A percentile compares a stretch with the other conserved stretches of the same genome.
These are phyloP conservation scores for Massariosphaeria phaeospora DNA, from an alignment of 495 filamentous ascomycete genomes.

Conservation along the genomic window DNA sequence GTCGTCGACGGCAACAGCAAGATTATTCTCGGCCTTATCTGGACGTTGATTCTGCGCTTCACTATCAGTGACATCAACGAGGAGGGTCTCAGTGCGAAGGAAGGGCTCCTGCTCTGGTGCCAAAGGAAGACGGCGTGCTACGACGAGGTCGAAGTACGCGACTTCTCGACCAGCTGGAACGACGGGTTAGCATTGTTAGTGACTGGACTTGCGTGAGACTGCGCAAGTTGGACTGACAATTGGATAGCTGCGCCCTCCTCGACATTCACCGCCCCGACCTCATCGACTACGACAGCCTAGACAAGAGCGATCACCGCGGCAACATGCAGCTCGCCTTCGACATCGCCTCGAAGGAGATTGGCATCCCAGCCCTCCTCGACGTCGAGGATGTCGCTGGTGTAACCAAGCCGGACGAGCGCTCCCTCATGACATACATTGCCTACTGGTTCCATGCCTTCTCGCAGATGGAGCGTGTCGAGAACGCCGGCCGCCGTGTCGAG, in stretches of 20 bases:
- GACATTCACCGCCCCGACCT: constrained; percentile 96
- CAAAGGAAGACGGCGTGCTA: constrained; percentile 98
- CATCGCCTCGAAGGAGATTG: constrained; percentile 91
- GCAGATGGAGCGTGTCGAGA: constrained; percentile 95
- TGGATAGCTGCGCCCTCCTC: constrained; percentile 69
- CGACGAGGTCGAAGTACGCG: constrained; percentile 86
- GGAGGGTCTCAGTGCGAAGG: constrained; percentile 96
- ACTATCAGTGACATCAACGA: constrained; percentile 98
- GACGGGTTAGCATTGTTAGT: constrained; percentile 81
- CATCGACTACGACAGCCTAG: constrained; percentile 90
- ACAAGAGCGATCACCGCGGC: constrained; percentile 89
- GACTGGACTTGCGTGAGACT: background rate
- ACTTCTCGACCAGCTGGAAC: constrained; percentile 96
- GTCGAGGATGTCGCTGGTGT: constrained; percentile 99
- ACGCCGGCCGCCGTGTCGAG: constrained; percentile 90
- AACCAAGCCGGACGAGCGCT: constrained; percentile 88
- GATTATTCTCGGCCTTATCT: constrained; percentile 94
- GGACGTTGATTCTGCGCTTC: constrained; percentile 95
- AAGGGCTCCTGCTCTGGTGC: constrained; percentile 93
- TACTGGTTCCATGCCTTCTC: constrained; percentile 99
- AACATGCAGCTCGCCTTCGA: constrained; percentile 98
- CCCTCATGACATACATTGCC: constrained; percentile 98
- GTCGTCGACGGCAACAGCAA: constrained; percentile 97
- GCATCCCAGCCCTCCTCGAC: constrained; percentile 90
- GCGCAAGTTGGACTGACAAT: constrained; percentile 5